Base-by-base conservation (phyloP, 1,284 basidiomycete species). In the Trichosporon sp. region DNA sequence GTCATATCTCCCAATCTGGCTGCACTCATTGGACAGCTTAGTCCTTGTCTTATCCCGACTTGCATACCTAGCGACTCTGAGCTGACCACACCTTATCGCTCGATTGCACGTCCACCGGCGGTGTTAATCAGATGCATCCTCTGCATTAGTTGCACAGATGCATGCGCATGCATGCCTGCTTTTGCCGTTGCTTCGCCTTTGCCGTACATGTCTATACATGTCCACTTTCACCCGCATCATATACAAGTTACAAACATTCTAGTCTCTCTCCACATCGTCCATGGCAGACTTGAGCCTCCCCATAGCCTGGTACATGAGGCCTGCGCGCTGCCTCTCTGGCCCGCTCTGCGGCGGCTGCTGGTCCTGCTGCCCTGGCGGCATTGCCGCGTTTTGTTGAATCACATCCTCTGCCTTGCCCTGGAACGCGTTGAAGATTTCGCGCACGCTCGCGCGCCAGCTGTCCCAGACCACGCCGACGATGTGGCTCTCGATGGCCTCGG, bases 391-490 rank as follows among this genome's bases (percentile, higher is more conserved):
- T 25, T 71, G 70, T 33, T 69, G 72, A 37, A 79, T 79, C 36
- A 78, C 69, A 56, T 78, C 78, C 63, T 78, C 73, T 29, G 78
- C 78, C 64, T 75, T 76, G 56, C 72, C 70, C 63, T 79, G 76
- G 34, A 81, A 64, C 13, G 68, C 68, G 13, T 71, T 71, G 60
- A 80, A 81, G 23, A 79, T 73, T 63, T 81, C 78, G 56, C 78
- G 68, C 14, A 81, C 65, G 16, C 74, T 71, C 27, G 78, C 78
- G 33, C 79, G 64, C 79, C 79, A 81, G 7, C 70, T 73, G 58
- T 79, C 79, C 79, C 79, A 81, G 4, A 80, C 71, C 9, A 81
- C 75, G 7, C 76, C 77, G 36, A 81, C 75, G 49, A 81, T 81
- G 65, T 81, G 79, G 40, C 73, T 71, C 61, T 81, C 79, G 46